Conservation (phyloP, 2,329 filamentous ascomycete genomes). For the Colletotrichum destructivum region DNA sequence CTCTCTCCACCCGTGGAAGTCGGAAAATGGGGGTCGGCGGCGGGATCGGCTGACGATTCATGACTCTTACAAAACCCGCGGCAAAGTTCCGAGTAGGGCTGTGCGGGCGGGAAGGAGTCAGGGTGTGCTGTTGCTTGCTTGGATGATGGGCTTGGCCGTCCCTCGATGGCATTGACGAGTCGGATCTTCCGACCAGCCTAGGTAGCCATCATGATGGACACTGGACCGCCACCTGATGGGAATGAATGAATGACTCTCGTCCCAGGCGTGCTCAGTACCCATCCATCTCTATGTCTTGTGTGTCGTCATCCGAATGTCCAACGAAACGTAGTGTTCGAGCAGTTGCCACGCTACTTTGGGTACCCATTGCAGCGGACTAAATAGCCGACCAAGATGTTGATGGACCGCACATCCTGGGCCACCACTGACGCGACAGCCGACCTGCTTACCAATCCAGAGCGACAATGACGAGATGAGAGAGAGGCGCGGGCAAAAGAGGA, state of each 20-base stretch:
- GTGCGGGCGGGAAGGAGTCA: slow-evolving; percentile 6
- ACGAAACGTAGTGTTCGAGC: not conserved
- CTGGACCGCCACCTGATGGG: not conserved
- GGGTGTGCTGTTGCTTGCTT: not conserved
- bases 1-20: slow-evolving; percentile 17
- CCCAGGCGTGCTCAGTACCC: not conserved
- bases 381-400: slow-evolving; percentile 18
- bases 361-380: not conserved
- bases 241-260: not conserved
- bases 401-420: not conserved
- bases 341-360: not conserved
- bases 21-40: slow-evolving; percentile 23
- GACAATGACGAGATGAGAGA: not conserved
- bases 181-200: slow-evolving; percentile 5
- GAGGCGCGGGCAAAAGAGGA: not conserved
- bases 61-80: slow-evolving; percentile 37
- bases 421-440: slow-evolving; percentile 24
- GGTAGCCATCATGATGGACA: not conserved
- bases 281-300: not conserved
- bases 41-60: slow-evolving; percentile 35
- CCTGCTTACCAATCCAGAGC: slow-evolving; percentile 21
- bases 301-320: not conserved
- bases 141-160: not conserved
- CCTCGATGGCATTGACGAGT: not conserved
- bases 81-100: slow-evolving; percentile 33